Evolutionary conservation across 2,329 filamentous ascomycete species (phyloP).

Genomic region (Macrophomina tecta): DNA sequence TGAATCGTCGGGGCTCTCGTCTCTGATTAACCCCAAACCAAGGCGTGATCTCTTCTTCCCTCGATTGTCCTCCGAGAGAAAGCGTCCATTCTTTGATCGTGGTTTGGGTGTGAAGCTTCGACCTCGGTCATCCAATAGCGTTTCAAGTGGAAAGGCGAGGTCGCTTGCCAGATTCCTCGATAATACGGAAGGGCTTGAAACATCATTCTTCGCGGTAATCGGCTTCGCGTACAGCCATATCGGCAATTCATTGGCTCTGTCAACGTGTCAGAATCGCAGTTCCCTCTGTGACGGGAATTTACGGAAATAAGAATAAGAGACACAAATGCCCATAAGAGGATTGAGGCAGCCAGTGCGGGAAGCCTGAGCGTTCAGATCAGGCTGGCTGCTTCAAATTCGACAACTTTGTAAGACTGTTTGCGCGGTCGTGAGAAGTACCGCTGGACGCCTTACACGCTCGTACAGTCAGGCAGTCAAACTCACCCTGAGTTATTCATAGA

Average conservation of each 20-base stretch:
- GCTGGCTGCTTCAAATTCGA: no score
- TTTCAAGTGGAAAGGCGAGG: not conserved
- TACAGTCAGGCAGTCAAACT: not conserved
- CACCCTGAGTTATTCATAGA: not conserved
- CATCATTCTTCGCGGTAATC: conserved; percentile 22
- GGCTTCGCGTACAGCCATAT: conserved; percentile 38
- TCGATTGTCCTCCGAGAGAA: not conserved
- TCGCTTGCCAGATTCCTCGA: not conserved
- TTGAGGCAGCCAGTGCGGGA: no score
- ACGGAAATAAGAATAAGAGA: no score
- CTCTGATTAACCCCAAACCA: not conserved
- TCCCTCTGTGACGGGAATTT: no score
- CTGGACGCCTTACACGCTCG: no score
- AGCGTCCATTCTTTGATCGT: no score
- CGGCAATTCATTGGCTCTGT: conserved; percentile 28
- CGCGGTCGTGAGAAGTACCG: no score
- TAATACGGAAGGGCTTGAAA: no score
- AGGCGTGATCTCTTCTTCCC: not conserved
- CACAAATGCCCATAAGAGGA: no score
- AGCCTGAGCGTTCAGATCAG: no score
- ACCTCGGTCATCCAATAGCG: not conserved
- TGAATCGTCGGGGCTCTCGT: not conserved
- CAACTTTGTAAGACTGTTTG: no score
- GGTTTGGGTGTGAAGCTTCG: not conserved
- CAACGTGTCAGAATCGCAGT: not conserved